phyloP scores from a whole-genome alignment of 768 basidiomycete genomes.

The Termitomyces heimii region DNA sequence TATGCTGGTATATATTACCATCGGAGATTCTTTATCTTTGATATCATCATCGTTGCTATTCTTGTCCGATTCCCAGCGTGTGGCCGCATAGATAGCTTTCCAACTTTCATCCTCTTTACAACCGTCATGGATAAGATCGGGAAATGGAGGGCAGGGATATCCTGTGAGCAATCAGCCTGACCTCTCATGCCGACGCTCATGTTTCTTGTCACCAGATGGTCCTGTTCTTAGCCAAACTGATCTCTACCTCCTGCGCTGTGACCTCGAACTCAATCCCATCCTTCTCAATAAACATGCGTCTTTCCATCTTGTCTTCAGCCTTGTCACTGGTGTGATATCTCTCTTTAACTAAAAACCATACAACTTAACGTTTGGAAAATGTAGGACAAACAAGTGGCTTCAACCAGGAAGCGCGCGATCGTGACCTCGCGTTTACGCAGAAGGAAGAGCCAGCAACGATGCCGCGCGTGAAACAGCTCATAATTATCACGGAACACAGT shows the following conservation, averaged over 20 bases:
- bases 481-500: conserved; percentile 50
- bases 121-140: conserved; percentile 19
- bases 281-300: conserved; percentile 38
- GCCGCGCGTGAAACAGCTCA: conserved; percentile 56
- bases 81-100: background rate
- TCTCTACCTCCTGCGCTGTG: conserved; percentile 67
- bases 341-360: background rate
- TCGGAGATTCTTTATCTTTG: conserved; percentile 7
- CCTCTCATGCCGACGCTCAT: background rate
- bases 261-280: conserved; percentile 71
- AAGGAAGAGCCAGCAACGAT: conserved; percentile 66
- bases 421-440: conserved; percentile 45
- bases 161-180: conserved; percentile 27
- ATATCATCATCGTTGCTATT: background rate
- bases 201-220: conserved; percentile 44
- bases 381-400: conserved; percentile 58
- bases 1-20: too few relatives aligned
- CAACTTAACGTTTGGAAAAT: background rate
- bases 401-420: conserved; percentile 52
- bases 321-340: conserved; percentile 49
- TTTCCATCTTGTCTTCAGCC: conserved; percentile 69
- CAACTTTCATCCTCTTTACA: background rate
- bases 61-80: background rate
- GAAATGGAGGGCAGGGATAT: conserved; percentile 38
- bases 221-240: conserved; percentile 78